phyloP scores from a whole-genome alignment of 2,329 filamentous ascomycete species.

The Talaromyces sp. region DNA sequence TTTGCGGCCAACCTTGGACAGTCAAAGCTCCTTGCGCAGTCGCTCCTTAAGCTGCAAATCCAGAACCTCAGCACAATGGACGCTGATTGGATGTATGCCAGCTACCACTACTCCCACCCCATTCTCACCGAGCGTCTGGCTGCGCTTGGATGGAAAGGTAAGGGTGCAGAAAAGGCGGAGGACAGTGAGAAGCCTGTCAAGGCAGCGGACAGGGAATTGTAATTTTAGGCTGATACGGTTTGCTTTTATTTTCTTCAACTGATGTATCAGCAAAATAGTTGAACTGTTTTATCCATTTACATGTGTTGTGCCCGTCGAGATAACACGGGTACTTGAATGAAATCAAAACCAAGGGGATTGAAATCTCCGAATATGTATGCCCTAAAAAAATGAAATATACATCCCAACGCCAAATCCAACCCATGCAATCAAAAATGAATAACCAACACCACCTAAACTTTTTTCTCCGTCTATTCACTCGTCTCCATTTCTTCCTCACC shows the following conservation, averaged over 20 bases:
- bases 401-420: constrained; percentile 15
- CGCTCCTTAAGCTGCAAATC: constrained; percentile 94
- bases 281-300: background rate
- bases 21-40: constrained; percentile 75
- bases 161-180: constrained; percentile 50
- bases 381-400: background rate
- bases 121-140: constrained; percentile 91
- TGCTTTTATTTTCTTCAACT: background rate
- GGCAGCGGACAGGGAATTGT: constrained; percentile 75
- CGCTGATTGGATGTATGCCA: constrained; percentile 96
- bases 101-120: constrained; percentile 97
- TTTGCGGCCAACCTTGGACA: constrained; percentile 87
- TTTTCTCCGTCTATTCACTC: constrained; percentile 16
- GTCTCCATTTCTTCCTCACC: constrained; percentile 19
- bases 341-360: too few species aligned
- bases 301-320: background rate
- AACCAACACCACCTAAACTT: background rate
- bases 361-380: background rate
- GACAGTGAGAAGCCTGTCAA: constrained; percentile 63
- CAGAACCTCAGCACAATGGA: constrained; percentile 99
- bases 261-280: background rate
- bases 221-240: constrained; percentile 28
- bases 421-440: background rate
- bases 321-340: background rate
- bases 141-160: constrained; percentile 81